Evolutionary conservation across 2,329 filamentous ascomycete species (phyloP).

Genomic region (Aureobasidium uvarum): DNA sequence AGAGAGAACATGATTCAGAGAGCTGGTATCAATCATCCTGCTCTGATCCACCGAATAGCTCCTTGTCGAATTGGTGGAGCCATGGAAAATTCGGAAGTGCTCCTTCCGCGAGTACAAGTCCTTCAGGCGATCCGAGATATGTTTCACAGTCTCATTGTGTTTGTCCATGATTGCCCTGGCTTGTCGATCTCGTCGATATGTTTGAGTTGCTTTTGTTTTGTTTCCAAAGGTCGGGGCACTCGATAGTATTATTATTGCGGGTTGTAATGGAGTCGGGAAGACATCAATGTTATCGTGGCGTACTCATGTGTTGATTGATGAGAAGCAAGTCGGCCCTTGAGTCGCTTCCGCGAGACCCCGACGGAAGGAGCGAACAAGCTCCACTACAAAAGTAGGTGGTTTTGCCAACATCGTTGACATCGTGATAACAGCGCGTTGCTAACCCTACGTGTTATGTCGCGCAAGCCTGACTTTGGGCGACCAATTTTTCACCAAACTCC

Average conservation of each 20-base stretch:
- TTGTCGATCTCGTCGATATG: too few relatives aligned
- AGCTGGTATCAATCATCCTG: slow-evolving; percentile 62
- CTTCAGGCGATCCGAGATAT: slow-evolving; percentile 49
- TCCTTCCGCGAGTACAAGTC: slow-evolving; percentile 52
- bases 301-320: not conserved
- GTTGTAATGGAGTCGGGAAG: too few relatives aligned
- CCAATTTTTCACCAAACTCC: not conserved
- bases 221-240: too few relatives aligned
- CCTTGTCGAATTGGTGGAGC: slow-evolving; percentile 73
- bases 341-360: not conserved
- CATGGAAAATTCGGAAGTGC: slow-evolving; percentile 72
- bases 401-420: not conserved
- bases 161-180: slow-evolving; percentile 35
- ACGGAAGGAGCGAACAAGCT: not conserved
- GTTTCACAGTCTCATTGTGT: slow-evolving; percentile 47
- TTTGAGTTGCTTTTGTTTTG: too few relatives aligned
- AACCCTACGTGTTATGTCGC: not conserved
- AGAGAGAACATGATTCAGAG: slow-evolving; percentile 60
- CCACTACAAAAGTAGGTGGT: not conserved
- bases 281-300: not conserved
- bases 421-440: not conserved
- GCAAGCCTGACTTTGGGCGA: not conserved
- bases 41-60: slow-evolving; percentile 37
- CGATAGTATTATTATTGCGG: not conserved
- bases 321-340: not conserved